Base-by-base conservation (phyloP, 208 protist species). In the Trypanosoma vivax region DNA sequence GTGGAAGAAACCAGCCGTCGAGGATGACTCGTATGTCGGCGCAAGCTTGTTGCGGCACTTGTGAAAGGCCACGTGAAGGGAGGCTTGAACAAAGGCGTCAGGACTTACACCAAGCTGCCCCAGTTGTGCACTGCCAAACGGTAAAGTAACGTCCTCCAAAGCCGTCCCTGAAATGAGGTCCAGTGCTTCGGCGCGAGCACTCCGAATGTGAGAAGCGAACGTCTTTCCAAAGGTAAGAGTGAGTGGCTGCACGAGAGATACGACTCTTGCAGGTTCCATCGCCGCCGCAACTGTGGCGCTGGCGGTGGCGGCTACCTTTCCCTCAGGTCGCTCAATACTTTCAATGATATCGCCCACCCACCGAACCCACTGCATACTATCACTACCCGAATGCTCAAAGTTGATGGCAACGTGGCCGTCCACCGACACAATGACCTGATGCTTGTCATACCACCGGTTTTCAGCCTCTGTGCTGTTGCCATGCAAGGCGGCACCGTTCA, bases 391-490 rank as follows among this genome's bases (percentile, higher is more conserved):
- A 14, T 85, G 45, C 69, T 96, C 89, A 50, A 90, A 92, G 68
- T 94, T 94, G 41, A 94, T 90, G 5, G 83, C 85, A 10, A 86
- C 73, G 21, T 81, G 73, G 25, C 89, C 83, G 39, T 90, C 81
- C 19, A 80, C 81, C 21, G 80, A 88, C 41, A 96, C 76, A 60
- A 94, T 90, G 35, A 94, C 45, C 70, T 96, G 88, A 49, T 96
- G 83, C 64, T 94, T 96, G 73, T 96, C 89, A 63, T 90, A 96
- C 83, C 89, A 96, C 38, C 89, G 80, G 69, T 96, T 94, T 65
- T 94, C 84, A 34, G 76, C 11, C 60, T 94, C 87, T 40, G 87
- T 71, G 40, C 57, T 53, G 39, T 72, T 63, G 10, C 87, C 87
- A 52, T 90, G 82, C 48, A 94, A 57, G 23, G 74, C 76, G 10